Conservation (phyloP, 2,329 filamentous ascomycete species). For the Conoideocrella luteorostrata region DNA sequence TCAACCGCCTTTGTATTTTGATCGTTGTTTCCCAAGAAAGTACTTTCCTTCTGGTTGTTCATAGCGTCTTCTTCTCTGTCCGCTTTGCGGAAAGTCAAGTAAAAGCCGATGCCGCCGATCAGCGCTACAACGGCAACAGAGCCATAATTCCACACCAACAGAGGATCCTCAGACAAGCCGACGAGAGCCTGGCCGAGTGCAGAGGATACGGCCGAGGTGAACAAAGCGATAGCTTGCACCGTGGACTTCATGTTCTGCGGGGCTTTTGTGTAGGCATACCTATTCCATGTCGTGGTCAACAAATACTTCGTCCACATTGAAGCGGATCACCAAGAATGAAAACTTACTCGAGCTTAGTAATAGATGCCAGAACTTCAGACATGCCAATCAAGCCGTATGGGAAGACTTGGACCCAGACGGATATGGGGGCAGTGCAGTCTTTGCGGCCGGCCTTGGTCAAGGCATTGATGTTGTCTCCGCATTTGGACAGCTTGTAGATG, state of each 20-base stretch:
- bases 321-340: no score
- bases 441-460: slow-evolving; percentile 27
- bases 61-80: slow-evolving; percentile 56
- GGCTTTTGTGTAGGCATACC: slow-evolving; percentile 68
- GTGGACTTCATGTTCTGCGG: slow-evolving; percentile 71
- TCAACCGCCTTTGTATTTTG: background rate
- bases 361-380: slow-evolving; percentile 43
- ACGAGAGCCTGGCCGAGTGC: slow-evolving; percentile 57
- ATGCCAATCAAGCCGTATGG: slow-evolving; percentile 43
- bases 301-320: no score
- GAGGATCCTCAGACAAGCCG: slow-evolving; percentile 46
- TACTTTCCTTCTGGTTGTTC: slow-evolving; percentile 3
- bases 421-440: slow-evolving; percentile 44
- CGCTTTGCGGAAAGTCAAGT: slow-evolving; percentile 51
- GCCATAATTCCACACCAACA: slow-evolving; percentile 69
- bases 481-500: slow-evolving; percentile 58
- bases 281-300: no score
- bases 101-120: slow-evolving; percentile 60
- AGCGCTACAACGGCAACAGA: slow-evolving; percentile 59
- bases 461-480: slow-evolving; percentile 37
- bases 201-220: slow-evolving; percentile 62
- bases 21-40: background rate
- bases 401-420: slow-evolving; percentile 54
- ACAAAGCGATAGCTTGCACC: slow-evolving; percentile 61
- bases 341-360: slow-evolving; percentile 50